Percentiles rank a stretch among this genome's conserved stretches.
phyloP scores from a whole-genome alignment of 352 stramenopile species.

The Globisporangium megalacanthum region DNA sequence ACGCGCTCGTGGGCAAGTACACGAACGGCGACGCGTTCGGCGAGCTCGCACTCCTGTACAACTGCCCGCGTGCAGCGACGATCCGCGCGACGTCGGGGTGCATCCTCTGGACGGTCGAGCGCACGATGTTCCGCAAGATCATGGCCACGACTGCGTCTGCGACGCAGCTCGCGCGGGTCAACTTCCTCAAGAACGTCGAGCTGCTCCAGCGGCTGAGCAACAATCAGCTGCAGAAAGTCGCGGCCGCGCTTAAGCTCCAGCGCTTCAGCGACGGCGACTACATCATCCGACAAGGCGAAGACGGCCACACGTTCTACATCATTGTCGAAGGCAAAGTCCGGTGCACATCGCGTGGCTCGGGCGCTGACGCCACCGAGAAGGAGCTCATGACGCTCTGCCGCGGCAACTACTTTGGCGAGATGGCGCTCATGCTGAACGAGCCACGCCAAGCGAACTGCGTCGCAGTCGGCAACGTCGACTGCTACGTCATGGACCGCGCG shows the following conservation, averaged over 20 bases:
- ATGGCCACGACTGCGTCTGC: slow-evolving; percentile 75
- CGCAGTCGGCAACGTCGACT: slow-evolving; percentile 75
- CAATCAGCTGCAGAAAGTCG: slow-evolving; percentile 80
- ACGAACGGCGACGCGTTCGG: slow-evolving; percentile 88
- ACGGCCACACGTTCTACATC: slow-evolving; percentile 97
- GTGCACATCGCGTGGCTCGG: slow-evolving; percentile 51
- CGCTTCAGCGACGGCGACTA: slow-evolving; percentile 85
- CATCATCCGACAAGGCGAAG: slow-evolving; percentile 93
- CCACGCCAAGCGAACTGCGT: slow-evolving; percentile 85
- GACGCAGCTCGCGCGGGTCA: slow-evolving; percentile 70
- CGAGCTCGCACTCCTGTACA: slow-evolving; percentile 97
- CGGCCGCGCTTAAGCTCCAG: slow-evolving; percentile 77
- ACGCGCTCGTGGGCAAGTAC: slow-evolving; percentile 76
- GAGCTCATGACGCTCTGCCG: slow-evolving; percentile 74
- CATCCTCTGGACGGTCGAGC: slow-evolving; percentile 93
- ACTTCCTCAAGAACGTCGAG: slow-evolving; percentile 94
- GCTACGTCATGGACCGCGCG: slow-evolving; percentile 86
- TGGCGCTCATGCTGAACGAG: slow-evolving; percentile 83
- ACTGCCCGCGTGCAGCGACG: slow-evolving; percentile 92
- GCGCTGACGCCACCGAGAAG: slow-evolving; percentile 51
- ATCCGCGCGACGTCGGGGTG: slow-evolving; percentile 83
- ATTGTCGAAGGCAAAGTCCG: slow-evolving; percentile 91
- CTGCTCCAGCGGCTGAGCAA: slow-evolving; percentile 88
- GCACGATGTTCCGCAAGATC: slow-evolving; percentile 77
- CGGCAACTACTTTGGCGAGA: slow-evolving; percentile 87